Evolutionary conservation across 2,329 filamentous ascomycete species (phyloP).

Genomic region (Macrophomina tecta): DNA sequence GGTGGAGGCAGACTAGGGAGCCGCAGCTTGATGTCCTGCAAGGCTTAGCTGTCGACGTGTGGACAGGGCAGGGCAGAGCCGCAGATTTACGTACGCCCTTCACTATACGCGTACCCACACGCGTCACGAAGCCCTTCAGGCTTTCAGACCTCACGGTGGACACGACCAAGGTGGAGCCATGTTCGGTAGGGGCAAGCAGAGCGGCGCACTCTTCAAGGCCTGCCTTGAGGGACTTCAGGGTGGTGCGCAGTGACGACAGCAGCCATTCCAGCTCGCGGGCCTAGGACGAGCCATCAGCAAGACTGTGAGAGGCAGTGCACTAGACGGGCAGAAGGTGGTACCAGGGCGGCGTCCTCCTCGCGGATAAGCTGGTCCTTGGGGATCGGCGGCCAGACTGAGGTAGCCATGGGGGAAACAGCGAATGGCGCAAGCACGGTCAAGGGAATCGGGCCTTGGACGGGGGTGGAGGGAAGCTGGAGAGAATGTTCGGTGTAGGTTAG

Average conservation of each 20-base stretch:
- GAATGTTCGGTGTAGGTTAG: constrained; percentile 6
- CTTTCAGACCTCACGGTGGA: constrained; percentile 86
- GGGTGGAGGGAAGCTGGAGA: not conserved
- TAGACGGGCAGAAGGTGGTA: constrained; percentile 34
- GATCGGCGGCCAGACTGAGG: constrained; percentile 66
- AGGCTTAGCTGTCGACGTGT: constrained; percentile 7
- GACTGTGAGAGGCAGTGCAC: not conserved
- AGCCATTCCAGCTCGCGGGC: constrained; percentile 69
- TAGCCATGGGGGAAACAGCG: constrained; percentile 57
- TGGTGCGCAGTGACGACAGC: constrained; percentile 65
- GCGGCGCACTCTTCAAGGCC: constrained; percentile 89
- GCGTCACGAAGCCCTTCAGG: constrained; percentile 90
- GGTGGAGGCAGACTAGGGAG: constrained; percentile 70
- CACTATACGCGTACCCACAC: constrained; percentile 87
- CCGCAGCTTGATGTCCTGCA: constrained; percentile 75
- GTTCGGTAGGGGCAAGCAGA: constrained; percentile 82
- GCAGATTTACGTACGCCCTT: constrained; percentile 72
- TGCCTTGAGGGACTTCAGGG: constrained; percentile 65
- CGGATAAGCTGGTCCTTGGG: constrained; percentile 55
- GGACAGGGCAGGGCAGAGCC: constrained; percentile 13
- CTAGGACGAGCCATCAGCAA: constrained; percentile 39
- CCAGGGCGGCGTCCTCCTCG: constrained; percentile 61
- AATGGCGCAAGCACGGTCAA: not conserved
- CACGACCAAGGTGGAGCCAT: constrained; percentile 86
- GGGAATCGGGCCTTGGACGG: not conserved